Conservation (phyloP, 2,329 filamentous ascomycete genomes). For the Alternaria sp. region DNA sequence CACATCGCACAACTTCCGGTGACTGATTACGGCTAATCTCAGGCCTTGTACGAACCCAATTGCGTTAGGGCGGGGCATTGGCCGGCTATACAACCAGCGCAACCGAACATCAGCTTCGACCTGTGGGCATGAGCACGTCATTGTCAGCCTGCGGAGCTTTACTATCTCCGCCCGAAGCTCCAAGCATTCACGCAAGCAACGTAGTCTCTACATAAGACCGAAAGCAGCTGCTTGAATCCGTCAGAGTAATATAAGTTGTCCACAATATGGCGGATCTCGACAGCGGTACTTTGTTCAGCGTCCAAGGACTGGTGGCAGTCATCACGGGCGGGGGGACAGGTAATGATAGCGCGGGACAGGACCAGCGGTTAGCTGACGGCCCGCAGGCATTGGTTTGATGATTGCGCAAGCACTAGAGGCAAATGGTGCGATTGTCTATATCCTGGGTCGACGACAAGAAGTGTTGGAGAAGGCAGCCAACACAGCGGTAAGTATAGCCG, state of each 20-base stretch:
- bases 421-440: constrained; percentile 37
- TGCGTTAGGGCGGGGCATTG: background rate
- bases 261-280: background rate
- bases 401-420: constrained; percentile 31
- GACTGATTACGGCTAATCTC: background rate
- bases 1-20: too few relatives aligned
- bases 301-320: background rate
- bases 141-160: background rate
- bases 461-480: constrained; percentile 23
- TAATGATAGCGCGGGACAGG: rapidly evolving
- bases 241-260: background rate
- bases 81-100: background rate
- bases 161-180: background rate
- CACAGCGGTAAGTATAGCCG: background rate
- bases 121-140: background rate
- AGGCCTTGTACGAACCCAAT: background rate
- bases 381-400: constrained; percentile 34
- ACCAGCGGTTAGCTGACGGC: background rate
- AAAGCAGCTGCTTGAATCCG: background rate
- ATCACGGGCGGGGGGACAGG: background rate
- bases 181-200: background rate
- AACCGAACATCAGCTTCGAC: background rate
- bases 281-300: background rate
- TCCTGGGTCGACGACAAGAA: constrained; percentile 33
- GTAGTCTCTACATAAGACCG: rapidly evolving